Percentiles rank a stretch among this genome's conserved stretches.
phyloP scores from a whole-genome alignment of 495 filamentous ascomycete species.

The Talaromyces wortmannii region DNA sequence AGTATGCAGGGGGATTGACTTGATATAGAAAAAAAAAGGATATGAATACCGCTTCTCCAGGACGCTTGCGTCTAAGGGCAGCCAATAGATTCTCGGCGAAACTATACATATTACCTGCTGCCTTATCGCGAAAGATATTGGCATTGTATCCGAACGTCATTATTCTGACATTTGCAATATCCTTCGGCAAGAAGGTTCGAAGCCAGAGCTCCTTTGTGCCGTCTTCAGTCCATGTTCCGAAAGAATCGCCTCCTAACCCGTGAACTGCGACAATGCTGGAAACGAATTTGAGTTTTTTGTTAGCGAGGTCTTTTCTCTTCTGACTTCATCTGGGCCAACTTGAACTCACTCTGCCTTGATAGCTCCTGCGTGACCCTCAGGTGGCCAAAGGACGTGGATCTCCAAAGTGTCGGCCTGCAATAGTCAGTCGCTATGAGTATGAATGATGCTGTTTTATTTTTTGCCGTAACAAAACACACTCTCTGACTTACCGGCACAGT shows the following conservation, averaged over 20 bases:
- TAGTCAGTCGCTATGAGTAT: not conserved
- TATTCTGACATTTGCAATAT: not conserved
- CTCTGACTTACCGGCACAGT: not conserved
- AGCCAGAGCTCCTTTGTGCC: not conserved
- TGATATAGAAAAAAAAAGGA: not conserved
- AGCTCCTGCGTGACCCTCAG: not conserved
- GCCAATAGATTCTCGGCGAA: not conserved
- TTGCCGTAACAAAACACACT: not conserved
- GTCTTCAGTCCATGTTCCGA: not conserved
- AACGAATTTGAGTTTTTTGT: too few relatives aligned
- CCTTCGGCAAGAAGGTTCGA: not conserved
- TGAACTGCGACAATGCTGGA: not conserved
- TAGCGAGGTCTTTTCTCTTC: too few relatives aligned
- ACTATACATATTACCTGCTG: not conserved
- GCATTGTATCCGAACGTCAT: not conserved
- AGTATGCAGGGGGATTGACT: not conserved
- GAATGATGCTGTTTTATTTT: not conserved
- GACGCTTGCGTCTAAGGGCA: not conserved
- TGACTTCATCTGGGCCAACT: too few relatives aligned
- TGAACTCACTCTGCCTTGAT: not conserved
- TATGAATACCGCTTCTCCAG: not conserved
- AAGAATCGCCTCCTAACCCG: not conserved
- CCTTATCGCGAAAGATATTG: not conserved
- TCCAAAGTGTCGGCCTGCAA: not conserved
- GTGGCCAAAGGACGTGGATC: not conserved